These are phyloP conservation scores for Aegilops speltoides DNA, from an alignment of 176 grass and related monocot species.

Conservation along the genomic window DNA sequence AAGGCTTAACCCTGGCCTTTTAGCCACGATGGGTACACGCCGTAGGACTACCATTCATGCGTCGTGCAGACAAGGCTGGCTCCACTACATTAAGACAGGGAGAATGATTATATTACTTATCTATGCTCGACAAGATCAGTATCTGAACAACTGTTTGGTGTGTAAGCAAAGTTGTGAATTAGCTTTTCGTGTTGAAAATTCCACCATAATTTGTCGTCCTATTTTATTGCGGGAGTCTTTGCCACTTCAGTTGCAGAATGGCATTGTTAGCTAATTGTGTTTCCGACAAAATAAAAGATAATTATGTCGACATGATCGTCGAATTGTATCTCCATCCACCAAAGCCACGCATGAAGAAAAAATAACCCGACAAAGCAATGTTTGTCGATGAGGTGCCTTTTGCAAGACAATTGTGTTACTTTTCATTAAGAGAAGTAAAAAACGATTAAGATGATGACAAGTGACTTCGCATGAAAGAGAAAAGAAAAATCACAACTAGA, in stretches of 20 bases:
- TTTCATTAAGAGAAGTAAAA: not conserved
- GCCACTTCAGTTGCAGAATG: conserved; percentile 13
- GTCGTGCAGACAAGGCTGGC: conserved; percentile 3
- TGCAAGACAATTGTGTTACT: not conserved
- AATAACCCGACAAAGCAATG: not conserved
- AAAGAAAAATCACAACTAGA: not conserved
- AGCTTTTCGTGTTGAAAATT: conserved; percentile 19
- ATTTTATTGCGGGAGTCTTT: conserved; percentile 8
- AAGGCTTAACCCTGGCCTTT: not conserved
- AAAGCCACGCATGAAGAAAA: not conserved
- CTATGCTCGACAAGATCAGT: conserved; percentile 33
- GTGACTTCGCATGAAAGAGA: not conserved
- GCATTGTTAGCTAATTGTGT: not conserved
- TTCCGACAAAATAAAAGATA: no score
- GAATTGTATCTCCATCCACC: not conserved
- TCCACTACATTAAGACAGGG: not conserved
- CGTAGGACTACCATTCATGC: not conserved
- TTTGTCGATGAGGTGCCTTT: not conserved
- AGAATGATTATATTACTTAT: not conserved
- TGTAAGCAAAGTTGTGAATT: conserved; percentile 33
- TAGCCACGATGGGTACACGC: not conserved
- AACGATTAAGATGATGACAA: not conserved
- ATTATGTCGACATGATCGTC: not conserved
- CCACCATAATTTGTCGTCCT: not conserved
- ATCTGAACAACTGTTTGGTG: conserved; percentile 41